Evolutionary conservation across 2,329 filamentous ascomycete species (phyloP).

Genomic region (Microthyrium microscopicum): DNA sequence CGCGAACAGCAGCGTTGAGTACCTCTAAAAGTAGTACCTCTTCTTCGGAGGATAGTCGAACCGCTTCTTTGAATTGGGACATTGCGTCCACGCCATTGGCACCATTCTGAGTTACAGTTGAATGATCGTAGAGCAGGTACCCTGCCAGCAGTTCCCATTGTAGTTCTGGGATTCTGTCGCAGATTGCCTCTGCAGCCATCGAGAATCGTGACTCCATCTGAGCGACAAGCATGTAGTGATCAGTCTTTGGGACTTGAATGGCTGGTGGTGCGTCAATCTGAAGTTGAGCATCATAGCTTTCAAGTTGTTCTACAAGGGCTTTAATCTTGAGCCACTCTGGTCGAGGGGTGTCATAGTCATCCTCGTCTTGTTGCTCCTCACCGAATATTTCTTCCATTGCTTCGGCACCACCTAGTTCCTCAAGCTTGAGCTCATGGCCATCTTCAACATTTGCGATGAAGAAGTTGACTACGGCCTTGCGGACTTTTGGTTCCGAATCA

Average conservation of each 20-base stretch:
- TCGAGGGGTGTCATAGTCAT: conserved; percentile 58
- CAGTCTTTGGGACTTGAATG: conserved; percentile 15
- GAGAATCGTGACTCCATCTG: conserved; percentile 66
- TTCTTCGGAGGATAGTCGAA: conserved; percentile 58
- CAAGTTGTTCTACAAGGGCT: conserved; percentile 68
- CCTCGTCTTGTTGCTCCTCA: conserved; percentile 36
- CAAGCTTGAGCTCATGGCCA: conserved; percentile 59
- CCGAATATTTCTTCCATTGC: conserved; percentile 53
- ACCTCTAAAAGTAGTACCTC: conserved; percentile 79
- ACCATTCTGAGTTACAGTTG: conserved; percentile 33
- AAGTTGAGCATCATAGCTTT: conserved; percentile 60
- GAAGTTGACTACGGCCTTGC: conserved; percentile 78
- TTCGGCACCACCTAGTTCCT: conserved; percentile 71
- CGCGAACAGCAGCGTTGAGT: conserved; percentile 64
- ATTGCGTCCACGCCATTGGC: conserved; percentile 40
- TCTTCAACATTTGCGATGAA: conserved; percentile 80
- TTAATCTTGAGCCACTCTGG: conserved; percentile 84
- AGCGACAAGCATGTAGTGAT: conserved; percentile 39
- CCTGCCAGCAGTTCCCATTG: conserved; percentile 81
- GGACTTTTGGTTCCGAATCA: conserved; percentile 67
- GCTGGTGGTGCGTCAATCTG: conserved; percentile 23
- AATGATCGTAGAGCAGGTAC: conserved; percentile 87
- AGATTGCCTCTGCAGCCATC: conserved; percentile 71
- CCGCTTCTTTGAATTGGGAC: conserved; percentile 52
- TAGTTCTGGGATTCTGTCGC: conserved; percentile 65